phyloP scores from a whole-genome alignment of 2,329 filamentous ascomycete genomes.

The Ophiostoma populinum region DNA sequence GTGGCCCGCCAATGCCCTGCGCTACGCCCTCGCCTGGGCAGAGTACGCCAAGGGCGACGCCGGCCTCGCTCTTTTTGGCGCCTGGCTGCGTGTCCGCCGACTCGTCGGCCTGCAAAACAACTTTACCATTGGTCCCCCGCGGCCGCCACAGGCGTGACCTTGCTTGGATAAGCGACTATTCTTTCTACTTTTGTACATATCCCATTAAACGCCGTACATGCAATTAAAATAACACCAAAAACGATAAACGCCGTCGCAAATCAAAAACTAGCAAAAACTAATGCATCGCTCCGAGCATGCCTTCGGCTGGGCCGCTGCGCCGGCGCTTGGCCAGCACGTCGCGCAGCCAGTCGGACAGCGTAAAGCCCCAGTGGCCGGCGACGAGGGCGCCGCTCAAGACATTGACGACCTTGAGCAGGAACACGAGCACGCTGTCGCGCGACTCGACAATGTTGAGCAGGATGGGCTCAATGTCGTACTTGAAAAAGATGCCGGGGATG shows the following conservation, averaged over 20 bases:
- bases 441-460: constrained; percentile 71
- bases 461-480: constrained; percentile 97
- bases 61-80: constrained; percentile 46
- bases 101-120: constrained; percentile 17
- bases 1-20: constrained; percentile 38
- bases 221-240: not conserved
- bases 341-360: constrained; percentile 58
- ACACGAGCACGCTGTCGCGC: constrained; percentile 53
- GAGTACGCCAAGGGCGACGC: constrained; percentile 41
- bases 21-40: constrained; percentile 38
- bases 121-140: constrained; percentile 1
- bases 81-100: constrained; percentile 40
- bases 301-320: constrained; percentile 24
- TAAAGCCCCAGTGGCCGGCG: constrained; percentile 84
- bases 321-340: constrained; percentile 35
- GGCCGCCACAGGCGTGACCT: not conserved
- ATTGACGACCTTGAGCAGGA: constrained; percentile 75
- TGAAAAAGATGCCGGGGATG: constrained; percentile 89
- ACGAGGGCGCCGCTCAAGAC: constrained; percentile 82
- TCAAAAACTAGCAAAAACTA: not conserved
- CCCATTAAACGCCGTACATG: too few species aligned
- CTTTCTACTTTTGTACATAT: too few species aligned
- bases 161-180: too few species aligned
- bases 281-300: constrained; percentile 26
- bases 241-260: not conserved